Percentiles rank a stretch among this genome's conserved stretches.
Conservation (phyloP, 2,329 filamentous ascomycete genomes). For the Didymella lethalis region DNA sequence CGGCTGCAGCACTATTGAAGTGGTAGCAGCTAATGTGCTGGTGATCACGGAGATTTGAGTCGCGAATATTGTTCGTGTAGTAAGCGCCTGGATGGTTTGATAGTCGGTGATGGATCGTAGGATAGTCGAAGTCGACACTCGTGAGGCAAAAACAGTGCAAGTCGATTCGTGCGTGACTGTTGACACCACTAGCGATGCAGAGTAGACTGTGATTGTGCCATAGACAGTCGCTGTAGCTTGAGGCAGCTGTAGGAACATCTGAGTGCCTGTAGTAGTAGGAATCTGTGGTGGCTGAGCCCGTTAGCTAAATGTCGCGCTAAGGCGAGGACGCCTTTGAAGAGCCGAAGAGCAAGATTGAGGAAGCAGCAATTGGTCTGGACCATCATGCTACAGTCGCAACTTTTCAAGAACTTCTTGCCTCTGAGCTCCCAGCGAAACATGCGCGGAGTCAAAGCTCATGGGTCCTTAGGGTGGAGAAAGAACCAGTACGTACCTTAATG, state of each 20-base stretch:
- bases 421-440: not conserved
- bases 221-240: not conserved
- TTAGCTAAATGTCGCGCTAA: not conserved
- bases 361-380: not conserved
- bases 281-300: not conserved
- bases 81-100: not conserved
- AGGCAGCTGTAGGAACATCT: not conserved
- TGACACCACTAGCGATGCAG: not conserved
- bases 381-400: too few relatives aligned
- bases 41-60: constrained; percentile 2
- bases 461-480: not conserved
- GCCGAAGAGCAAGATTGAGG: not conserved
- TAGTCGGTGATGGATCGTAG: not conserved
- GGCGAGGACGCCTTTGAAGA: not conserved
- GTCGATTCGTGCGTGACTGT: constrained; percentile 3
- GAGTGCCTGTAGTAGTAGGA: not conserved
- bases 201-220: constrained; percentile 1
- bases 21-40: not conserved
- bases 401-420: too few relatives aligned
- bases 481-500: not conserved
- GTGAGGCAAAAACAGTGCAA: not conserved
- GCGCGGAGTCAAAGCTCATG: not conserved
- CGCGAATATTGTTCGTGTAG: constrained; percentile 4
- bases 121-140: constrained; percentile 1
- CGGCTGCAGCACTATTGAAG: constrained; percentile 9